Conservation (phyloP, 2,329 filamentous ascomycete genomes). For the Elsinoe arachidis region DNA sequence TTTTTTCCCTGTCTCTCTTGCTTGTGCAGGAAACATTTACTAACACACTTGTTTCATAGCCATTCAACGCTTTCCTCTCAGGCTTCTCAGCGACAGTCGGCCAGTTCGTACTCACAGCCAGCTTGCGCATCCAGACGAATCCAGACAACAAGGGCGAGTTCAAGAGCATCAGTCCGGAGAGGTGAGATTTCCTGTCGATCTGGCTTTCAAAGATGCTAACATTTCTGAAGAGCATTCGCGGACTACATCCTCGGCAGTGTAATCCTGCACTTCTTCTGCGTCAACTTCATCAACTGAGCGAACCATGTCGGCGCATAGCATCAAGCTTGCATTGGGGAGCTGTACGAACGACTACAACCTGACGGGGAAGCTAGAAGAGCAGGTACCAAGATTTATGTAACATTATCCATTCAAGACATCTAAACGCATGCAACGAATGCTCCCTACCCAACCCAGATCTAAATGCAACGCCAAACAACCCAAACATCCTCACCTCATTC, state of each 20-base stretch:
- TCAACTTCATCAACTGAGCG: conserved; percentile 93
- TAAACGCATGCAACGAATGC: neutral
- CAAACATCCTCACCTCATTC: neutral
- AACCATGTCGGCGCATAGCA: neutral
- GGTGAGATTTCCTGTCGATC: conserved; percentile 41
- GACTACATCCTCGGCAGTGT: conserved; percentile 93
- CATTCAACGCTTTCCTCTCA: conserved; percentile 96
- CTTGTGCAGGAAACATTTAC: neutral
- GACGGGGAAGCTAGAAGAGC: too few species aligned
- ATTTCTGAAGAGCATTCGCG: conserved; percentile 71
- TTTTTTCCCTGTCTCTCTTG: neutral
- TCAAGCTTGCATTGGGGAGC: too few species aligned
- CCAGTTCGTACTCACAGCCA: conserved; percentile 92
- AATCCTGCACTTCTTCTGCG: conserved; percentile 96
- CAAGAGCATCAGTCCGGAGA: conserved; percentile 66
- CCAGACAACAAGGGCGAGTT: conserved; percentile 72
- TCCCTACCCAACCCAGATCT: neutral
- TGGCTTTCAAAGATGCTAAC: too few species aligned
- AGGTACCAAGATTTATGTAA: neutral
- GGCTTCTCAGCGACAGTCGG: conserved; percentile 92
- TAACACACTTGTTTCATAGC: conserved; percentile 46
- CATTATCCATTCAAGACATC: conserved; percentile 1
- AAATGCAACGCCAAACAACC: neutral
- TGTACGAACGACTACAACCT: too few species aligned
- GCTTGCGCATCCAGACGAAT: conserved; percentile 85